A percentile compares a stretch with the other conserved stretches of the same genome.
Evolutionary conservation across 1,139 yeast genomes (phyloP).

Genomic region (Debaryomycetaceae sp.): DNA sequence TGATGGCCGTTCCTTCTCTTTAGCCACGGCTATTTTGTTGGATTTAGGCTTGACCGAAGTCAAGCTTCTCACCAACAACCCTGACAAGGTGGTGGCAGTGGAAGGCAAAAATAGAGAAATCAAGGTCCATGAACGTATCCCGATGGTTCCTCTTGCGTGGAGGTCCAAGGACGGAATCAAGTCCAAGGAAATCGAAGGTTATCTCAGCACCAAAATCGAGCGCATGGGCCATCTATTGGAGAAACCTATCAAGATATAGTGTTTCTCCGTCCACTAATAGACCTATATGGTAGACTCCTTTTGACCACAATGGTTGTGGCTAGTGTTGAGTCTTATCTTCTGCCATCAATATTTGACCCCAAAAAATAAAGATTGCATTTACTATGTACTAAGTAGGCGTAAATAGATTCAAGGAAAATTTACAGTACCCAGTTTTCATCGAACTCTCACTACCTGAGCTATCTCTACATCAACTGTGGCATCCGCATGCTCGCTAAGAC

Average conservation of each 20-base stretch:
- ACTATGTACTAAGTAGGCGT: no score
- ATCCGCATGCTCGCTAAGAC: no score
- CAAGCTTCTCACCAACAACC: constrained; percentile 86
- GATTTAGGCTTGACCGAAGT: constrained; percentile 78
- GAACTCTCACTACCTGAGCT: no score
- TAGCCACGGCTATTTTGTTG: constrained; percentile 87
- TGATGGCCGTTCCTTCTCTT: constrained; percentile 86
- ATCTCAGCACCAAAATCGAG: constrained; percentile 88
- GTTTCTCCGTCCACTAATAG: no score
- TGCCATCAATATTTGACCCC: no score
- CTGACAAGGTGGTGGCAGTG: constrained; percentile 93
- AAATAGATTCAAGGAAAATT: no score
- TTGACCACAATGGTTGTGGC: no score
- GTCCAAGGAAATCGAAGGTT: constrained; percentile 86
- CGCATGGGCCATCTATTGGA: constrained; percentile 93
- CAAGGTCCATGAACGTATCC: constrained; percentile 78
- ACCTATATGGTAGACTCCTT: no score
- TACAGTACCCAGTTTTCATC: no score
- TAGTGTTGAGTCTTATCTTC: not conserved
- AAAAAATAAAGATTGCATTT: not conserved
- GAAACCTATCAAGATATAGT: constrained; percentile 44
- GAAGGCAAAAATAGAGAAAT: constrained; percentile 76
- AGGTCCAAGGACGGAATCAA: constrained; percentile 61
- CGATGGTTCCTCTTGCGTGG: constrained; percentile 98
- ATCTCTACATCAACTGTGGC: no score